A percentile compares a stretch with the other conserved stretches of the same genome.
Conservation (phyloP, 1,284 basidiomycete genomes). For the Cryptococcus deneoformans region DNA sequence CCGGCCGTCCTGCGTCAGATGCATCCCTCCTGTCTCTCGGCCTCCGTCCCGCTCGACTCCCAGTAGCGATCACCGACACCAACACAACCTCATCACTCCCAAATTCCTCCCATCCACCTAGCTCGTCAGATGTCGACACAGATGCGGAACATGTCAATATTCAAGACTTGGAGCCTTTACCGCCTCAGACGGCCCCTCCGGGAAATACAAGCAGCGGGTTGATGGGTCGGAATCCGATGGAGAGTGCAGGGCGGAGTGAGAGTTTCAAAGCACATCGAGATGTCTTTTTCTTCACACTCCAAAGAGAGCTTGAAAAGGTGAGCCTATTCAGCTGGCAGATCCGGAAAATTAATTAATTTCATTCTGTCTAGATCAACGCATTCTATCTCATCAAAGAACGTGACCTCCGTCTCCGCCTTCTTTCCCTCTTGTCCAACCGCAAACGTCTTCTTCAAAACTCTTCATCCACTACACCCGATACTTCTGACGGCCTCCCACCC, state of each 20-base stretch:
- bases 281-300: constrained; percentile 98
- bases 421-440: constrained; percentile 91
- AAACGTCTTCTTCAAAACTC: constrained; percentile 54
- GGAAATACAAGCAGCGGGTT: constrained; percentile 29
- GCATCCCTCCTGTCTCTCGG: constrained; percentile 82
- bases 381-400: constrained; percentile 99
- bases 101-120: background rate
- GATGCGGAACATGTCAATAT: background rate
- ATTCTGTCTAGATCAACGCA: constrained; percentile 77
- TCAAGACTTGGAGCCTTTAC: constrained; percentile 43
- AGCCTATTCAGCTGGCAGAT: background rate
- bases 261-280: constrained; percentile 91
- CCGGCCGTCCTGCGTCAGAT: constrained; percentile 80
- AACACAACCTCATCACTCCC: constrained; percentile 2
- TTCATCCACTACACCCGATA: constrained; percentile 4
- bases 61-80: constrained; percentile 36
- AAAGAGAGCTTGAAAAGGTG: constrained; percentile 97
- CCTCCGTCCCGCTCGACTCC: constrained; percentile 64
- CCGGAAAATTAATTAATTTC: background rate
- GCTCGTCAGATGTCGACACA: background rate
- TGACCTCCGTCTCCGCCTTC: constrained; percentile 85
- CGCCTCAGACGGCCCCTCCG: constrained; percentile 45
- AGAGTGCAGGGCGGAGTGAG: constrained; percentile 36
- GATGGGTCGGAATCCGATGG: constrained; percentile 13
- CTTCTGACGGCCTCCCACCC: background rate